Base-by-base conservation (phyloP, 768 basidiomycete species). In the Kondoa malvinella region DNA sequence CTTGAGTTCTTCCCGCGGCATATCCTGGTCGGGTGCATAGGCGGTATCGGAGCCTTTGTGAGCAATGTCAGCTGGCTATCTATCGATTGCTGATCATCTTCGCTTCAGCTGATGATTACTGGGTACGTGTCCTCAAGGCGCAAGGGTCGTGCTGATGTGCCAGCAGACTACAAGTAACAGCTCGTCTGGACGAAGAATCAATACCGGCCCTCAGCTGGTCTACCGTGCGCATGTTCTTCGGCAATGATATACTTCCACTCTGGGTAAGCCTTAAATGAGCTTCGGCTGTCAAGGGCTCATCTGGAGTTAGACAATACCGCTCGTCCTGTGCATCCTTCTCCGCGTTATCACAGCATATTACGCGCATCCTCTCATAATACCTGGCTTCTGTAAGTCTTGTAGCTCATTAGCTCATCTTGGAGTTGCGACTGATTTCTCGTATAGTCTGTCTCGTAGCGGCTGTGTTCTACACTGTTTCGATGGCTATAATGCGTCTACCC, bases 1-100 rank as follows among this genome's bases (percentile, higher is more conserved):
- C 86, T 95, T 34, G 92, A 92, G 0, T 97, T 97, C 78, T 96
- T 97, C 78, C 94, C 94, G 21, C 81, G 94, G 16, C 92, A 95
- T 74, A 95, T 96, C 74, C 82, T 96, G 31, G 89, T 99, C n/a
- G 92, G 92, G 0, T 79, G 79, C 73, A 96, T 96, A 56, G 92
- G 92, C 12, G 92, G 94, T n/a, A 89, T 97, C 33, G 94, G 94
- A 17, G 84, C 86, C 8, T 99, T 97, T 77, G 80, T 99, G 59
- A 83, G 96, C 56, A 81, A 87, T 72, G 96, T 92, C 0, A 92
- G 90, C 87, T 88, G 72, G 67, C 21, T 82, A 73, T n/a, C 71
- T 50, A 16, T 56, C 34, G 58, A 14, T 14, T 60, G 15, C n/a
- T 26, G n/a, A 50, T 8, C 21, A 34, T 65, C 4, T 12, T 8